Evolutionary conservation across 2,329 filamentous ascomycete species (phyloP), one percentile per base, ranked within the genome.

Genomic region (Trichophyton simii): DNA sequence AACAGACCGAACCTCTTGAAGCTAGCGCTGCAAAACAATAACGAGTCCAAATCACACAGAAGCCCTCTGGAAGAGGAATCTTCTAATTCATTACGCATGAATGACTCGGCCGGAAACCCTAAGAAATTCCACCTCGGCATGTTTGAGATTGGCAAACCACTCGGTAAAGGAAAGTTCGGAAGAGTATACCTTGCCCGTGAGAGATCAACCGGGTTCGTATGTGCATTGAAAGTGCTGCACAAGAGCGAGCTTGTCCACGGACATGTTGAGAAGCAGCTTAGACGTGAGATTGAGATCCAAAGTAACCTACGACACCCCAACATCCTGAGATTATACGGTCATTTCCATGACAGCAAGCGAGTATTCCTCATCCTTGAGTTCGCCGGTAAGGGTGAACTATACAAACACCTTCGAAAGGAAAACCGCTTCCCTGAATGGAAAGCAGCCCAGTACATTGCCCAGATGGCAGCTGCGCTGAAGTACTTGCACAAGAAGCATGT

Each of bases 401-500:
- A 94, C 79, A 95, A 94, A 79, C 88, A 91, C 72, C 79, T 94
- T 64, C 83, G 88, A 61, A 85, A 85, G 69, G 89, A 90, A 72
- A 83, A 83, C 75, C 83, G 86, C 54, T 95, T 95, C 73, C 86
- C 88, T 2, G 89, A 95, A 73, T 89, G 86, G 83, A 90, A 90
- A 73, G 88, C 89, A 7, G 88, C 89, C 28, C 87, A 91, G 76
- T 95, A 92, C 73, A 85, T 94, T 65, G 89, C 89, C 1, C 89
- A 95, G 75, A 94, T 94, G 89, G 88, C 88, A n/a, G 87, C 87
- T 52, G 91, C 91, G 0, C 78, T 96, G 68, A 86, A 87, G 67
- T 97, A 96, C 71, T 82, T 96, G 54, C 91, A 96, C 79, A 90
- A 90, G 73, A 97, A 97, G 79, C 91, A 96, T 73, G 89, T 97